Percentiles rank a stretch among this genome's conserved stretches.
phyloP scores from a whole-genome alignment of 164 flowering plant genomes.

The Liquidambar formosana region DNA sequence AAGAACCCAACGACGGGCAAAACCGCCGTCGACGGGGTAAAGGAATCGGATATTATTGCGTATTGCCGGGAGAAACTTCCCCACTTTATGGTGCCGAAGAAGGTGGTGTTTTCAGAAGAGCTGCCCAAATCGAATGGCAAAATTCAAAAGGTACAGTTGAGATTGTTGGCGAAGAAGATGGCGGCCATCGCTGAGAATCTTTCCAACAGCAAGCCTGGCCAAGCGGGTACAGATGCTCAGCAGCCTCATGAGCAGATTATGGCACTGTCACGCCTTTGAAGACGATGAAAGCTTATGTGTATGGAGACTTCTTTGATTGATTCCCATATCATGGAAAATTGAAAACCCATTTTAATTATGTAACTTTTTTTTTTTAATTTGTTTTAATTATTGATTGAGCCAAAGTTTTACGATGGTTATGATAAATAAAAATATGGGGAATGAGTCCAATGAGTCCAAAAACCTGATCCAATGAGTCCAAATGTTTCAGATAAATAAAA shows the following conservation, averaged over 20 bases:
- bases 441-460: too few species aligned
- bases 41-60: conserved; percentile 47
- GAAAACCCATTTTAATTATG: too few species aligned
- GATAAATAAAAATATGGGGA: too few species aligned
- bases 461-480: too few species aligned
- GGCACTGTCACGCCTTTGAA: conserved; percentile 45
- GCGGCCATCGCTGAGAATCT: not conserved
- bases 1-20: conserved; percentile 4
- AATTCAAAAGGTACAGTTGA: conserved; percentile 51
- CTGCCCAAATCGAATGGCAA: conserved; percentile 76
- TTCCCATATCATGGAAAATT: too few species aligned
- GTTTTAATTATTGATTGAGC: too few species aligned
- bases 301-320: too few species aligned
- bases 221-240: conserved; percentile 3
- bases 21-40: conserved; percentile 8
- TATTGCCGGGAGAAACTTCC: conserved; percentile 62
- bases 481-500: too few species aligned
- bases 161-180: conserved; percentile 45
- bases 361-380: too few species aligned
- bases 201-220: conserved; percentile 6
- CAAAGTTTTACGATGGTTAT: too few species aligned
- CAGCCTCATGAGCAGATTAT: conserved; percentile 19
- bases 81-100: conserved; percentile 73
- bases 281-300: too few species aligned
- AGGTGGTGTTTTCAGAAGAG: conserved; percentile 49